Base-by-base conservation (phyloP, 495 filamentous ascomycete genomes). In the Bacidia rubella region DNA sequence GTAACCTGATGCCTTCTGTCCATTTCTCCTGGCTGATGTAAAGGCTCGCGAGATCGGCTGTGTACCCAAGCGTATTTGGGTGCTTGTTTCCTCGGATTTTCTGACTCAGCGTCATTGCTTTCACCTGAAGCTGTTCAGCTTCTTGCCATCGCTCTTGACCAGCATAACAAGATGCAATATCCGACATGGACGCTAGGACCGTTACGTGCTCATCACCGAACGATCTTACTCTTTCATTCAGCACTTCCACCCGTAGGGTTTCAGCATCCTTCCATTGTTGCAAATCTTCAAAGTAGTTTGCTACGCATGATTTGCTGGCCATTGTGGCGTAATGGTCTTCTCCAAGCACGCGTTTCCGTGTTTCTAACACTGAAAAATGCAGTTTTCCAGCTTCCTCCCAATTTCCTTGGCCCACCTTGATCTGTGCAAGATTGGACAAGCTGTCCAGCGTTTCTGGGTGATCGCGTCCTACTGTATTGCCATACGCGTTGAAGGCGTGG, bases 71-170 rank as follows among this genome's bases (percentile, higher is more conserved):
- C 32, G 32, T 39, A n/a, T 39, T 9, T n/a, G 32, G 32, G n/a
- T 39, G 32, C 32, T 39, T n/a, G 9, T 10, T 10, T n/a, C 32
- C 32, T 39, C 9, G 32, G 10, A 9, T 39, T n/a, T 39, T 39
- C n/a, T 39, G 9, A 39, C 32, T 38, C 19, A n/a, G 26, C 3
- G 26, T 32, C 47, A 50, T 27, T 4, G 35, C 27, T 26, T 2
- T 1, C 35, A 17, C 21, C 10, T 25, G 25, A 3, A 50, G 27
- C 15, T 32, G 3, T 50, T 50, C 47, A 7, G 47, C 47, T 35
- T 50, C 26, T 1, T 50, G 20, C 47, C 47, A 50, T 50, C 47
- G 47, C 21, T 50, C 24, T 50, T 50, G 47, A 22, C 27, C 47
- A 2, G 4, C 35, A 11, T 50, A 50, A 5, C 22, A 20, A 9